A percentile compares a stretch with the other conserved stretches of the same genome.
phyloP scores from a whole-genome alignment of 495 filamentous ascomycete genomes.

The Aspergillus coremiiformis region DNA sequence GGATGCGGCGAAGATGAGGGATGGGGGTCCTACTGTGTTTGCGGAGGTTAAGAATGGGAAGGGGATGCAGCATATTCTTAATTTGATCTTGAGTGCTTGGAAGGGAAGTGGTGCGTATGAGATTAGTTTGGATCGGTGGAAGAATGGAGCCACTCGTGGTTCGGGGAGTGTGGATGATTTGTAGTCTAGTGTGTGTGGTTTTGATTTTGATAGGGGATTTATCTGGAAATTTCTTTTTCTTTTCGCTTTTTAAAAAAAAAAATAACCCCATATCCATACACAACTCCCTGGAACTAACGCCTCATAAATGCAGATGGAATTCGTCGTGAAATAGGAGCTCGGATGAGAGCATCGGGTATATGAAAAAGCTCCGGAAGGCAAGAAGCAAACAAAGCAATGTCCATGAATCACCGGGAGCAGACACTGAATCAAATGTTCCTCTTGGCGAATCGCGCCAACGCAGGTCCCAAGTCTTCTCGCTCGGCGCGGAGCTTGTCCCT shows the following conservation, averaged over 20 bases:
- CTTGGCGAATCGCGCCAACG: conserved; percentile 63
- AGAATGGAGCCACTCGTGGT: conserved; percentile 41
- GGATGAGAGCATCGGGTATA: conserved; percentile 2
- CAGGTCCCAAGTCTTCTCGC: conserved; percentile 60
- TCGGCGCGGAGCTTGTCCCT: conserved; percentile 57
- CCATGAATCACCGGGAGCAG: neutral
- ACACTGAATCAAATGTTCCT: conserved; percentile 25
- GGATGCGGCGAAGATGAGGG: conserved; percentile 88
- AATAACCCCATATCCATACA: neutral
- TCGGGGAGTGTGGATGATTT: conserved; percentile 37
- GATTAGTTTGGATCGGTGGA: conserved; percentile 45
- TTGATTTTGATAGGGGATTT: neutral
- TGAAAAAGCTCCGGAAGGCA: neutral
- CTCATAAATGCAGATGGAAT: neutral
- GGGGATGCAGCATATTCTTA: conserved; percentile 75
- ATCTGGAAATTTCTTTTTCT: neutral
- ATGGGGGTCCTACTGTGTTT: conserved; percentile 95
- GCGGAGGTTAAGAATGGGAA: conserved; percentile 91
- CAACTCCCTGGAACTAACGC: neutral
- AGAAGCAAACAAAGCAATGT: neutral
- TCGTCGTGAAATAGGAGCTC: neutral
- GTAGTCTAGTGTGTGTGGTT: neutral
- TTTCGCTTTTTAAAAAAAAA: neutral
- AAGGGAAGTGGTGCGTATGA: conserved; percentile 72
- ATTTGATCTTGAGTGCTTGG: conserved; percentile 88